A percentile compares a stretch with the other conserved stretches of the same genome.
phyloP scores from a whole-genome alignment of 495 filamentous ascomycete genomes.

The Bombardia bombarda region DNA sequence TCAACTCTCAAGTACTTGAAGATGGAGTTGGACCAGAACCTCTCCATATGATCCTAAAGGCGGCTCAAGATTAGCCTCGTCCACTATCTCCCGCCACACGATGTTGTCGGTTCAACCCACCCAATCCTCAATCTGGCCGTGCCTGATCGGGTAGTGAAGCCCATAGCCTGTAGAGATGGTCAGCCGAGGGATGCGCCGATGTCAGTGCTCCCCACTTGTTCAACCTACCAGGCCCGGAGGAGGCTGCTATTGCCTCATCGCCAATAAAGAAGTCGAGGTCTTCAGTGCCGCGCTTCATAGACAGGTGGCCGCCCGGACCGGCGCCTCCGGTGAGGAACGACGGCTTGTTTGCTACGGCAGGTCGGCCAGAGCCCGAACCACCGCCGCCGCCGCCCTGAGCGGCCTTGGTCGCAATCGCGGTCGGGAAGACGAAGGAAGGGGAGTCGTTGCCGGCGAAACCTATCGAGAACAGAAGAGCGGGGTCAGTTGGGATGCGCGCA shows the following conservation, averaged over 20 bases:
- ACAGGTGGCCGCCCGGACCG: conserved; percentile 71
- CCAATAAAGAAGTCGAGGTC: conserved; percentile 99
- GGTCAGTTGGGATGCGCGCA: conserved; percentile 2
- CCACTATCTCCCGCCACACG: not conserved
- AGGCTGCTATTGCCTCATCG: conserved; percentile 83
- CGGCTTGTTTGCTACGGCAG: conserved; percentile 86
- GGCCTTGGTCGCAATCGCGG: conserved; percentile 93
- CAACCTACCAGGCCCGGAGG: conserved; percentile 66
- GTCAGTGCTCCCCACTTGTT: not conserved
- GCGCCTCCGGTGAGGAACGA: conserved; percentile 90
- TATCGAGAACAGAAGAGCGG: conserved; percentile 31
- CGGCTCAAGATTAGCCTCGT: conserved; percentile 12
- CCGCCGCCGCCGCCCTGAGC: conserved; percentile 58
- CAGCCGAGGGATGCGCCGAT: not conserved
- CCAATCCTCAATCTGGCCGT: conserved; percentile 98
- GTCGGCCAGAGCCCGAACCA: conserved; percentile 75
- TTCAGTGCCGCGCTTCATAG: conserved; percentile 89
- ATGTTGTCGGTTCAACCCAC: conserved; percentile 31
- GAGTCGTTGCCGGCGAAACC: conserved; percentile 99
- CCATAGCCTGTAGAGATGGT: conserved; percentile 63
- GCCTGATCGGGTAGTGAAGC: conserved; percentile 92
- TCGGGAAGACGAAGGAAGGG: conserved; percentile 97
- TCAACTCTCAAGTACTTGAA: conserved; percentile 98
- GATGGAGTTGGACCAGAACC: conserved; percentile 99
- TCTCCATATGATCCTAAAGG: conserved; percentile 86